phyloP scores from a whole-genome alignment of 2,329 filamentous ascomycete species.

The Parastagonospora avenae region DNA sequence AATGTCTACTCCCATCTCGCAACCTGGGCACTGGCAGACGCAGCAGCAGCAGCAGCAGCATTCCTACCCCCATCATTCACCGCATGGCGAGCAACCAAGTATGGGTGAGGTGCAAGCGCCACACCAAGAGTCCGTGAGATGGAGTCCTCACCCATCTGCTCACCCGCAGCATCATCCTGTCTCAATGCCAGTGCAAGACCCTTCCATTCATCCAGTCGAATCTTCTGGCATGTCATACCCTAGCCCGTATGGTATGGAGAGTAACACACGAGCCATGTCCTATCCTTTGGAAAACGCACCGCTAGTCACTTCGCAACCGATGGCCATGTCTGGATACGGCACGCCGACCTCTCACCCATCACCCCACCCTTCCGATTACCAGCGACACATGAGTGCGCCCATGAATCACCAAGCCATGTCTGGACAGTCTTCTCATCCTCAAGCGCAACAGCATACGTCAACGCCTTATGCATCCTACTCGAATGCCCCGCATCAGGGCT shows the following conservation, averaged over 20 bases:
- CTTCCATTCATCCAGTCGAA: conserved; percentile 38
- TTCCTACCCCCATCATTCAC: conserved; percentile 39
- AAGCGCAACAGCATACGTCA: conserved; percentile 35
- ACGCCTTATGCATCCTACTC: conserved; percentile 36
- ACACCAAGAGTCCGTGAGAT: conserved; percentile 37
- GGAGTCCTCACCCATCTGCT: conserved; percentile 40
- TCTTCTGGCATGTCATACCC: conserved; percentile 38
- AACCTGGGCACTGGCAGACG: conserved; percentile 44
- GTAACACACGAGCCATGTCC: conserved; percentile 45
- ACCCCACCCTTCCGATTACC: conserved; percentile 44
- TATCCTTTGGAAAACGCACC: conserved; percentile 46
- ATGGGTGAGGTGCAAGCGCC: conserved; percentile 37
- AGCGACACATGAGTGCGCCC: conserved; percentile 44
- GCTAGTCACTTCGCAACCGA: conserved; percentile 44
- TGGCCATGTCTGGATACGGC: conserved; percentile 45
- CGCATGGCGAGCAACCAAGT: conserved; percentile 39
- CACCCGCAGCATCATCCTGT: conserved; percentile 42
- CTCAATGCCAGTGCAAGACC: conserved; percentile 41
- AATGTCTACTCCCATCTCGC: conserved; percentile 43
- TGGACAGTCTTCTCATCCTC: conserved; percentile 24
- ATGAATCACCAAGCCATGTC: conserved; percentile 41
- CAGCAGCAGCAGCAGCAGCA: conserved; percentile 43
- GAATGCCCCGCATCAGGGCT: conserved; percentile 34
- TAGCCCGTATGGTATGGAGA: conserved; percentile 45
- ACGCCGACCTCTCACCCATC: conserved; percentile 45